Conservation (phyloP, 1,139 yeast genomes). For the Sugiyamaella pinicola region DNA sequence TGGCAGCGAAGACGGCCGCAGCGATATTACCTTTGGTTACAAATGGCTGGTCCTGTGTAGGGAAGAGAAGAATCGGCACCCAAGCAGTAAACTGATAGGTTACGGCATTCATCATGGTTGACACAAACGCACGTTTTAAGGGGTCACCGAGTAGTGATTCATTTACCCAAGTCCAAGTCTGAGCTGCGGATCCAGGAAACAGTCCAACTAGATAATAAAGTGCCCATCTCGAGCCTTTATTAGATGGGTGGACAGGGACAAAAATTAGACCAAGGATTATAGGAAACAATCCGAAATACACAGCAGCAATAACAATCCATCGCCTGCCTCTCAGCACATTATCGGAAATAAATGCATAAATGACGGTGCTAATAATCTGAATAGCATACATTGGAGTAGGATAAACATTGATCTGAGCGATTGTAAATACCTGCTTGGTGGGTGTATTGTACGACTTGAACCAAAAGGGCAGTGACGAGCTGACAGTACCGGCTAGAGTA, state of each 20-base stretch:
- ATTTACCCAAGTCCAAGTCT: slow-evolving; percentile 36
- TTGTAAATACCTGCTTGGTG: slow-evolving; percentile 25
- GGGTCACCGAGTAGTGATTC: slow-evolving; percentile 34
- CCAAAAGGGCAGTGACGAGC: slow-evolving; percentile 37
- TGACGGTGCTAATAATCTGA: slow-evolving; percentile 34
- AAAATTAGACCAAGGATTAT: slow-evolving; percentile 13
- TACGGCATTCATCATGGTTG: slow-evolving; percentile 32
- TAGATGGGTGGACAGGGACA: slow-evolving; percentile 34
- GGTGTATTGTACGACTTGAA: slow-evolving; percentile 28
- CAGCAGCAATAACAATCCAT: slow-evolving; percentile 27
- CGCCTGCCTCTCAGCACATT: slow-evolving; percentile 33
- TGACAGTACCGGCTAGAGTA: slow-evolving; percentile 28
- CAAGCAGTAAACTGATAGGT: slow-evolving; percentile 28
- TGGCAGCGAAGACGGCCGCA: slow-evolving; percentile 20
- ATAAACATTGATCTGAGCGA: slow-evolving; percentile 41
- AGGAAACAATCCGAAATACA: slow-evolving; percentile 12
- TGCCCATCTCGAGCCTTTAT: slow-evolving; percentile 34
- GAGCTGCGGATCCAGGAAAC: slow-evolving; percentile 35
- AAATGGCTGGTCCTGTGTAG: slow-evolving; percentile 29
- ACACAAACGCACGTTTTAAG: slow-evolving; percentile 32
- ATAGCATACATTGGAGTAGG: slow-evolving; percentile 43
- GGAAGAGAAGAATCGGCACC: slow-evolving; percentile 29
- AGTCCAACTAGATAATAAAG: slow-evolving; percentile 35
- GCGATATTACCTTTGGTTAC: slow-evolving; percentile 28
- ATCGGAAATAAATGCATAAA: slow-evolving; percentile 37